Percentiles rank a stretch among this genome's conserved stretches.
Evolutionary conservation across 1,284 basidiomycete species (phyloP).

Genomic region (Ustilago cynodontis): DNA sequence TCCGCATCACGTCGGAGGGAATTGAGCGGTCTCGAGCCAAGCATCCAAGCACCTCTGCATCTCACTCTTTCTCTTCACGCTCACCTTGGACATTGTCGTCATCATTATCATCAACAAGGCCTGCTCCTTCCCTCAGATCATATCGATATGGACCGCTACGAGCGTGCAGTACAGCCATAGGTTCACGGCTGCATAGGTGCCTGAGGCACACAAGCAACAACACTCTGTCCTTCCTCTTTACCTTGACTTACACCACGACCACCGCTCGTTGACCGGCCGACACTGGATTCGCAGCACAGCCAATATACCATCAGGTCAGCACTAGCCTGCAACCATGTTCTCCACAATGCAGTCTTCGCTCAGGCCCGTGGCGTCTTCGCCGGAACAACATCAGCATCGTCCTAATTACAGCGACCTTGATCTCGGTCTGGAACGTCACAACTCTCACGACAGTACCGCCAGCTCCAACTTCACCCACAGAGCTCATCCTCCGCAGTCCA

Average conservation of each 20-base stretch:
- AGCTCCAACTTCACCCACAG: slow-evolving; percentile 47
- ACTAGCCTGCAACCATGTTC: slow-evolving; percentile 7
- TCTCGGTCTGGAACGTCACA: slow-evolving; percentile 25
- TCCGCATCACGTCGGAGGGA: not conserved
- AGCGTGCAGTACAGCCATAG: slow-evolving; percentile 15
- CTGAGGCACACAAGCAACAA: slow-evolving; percentile 7
- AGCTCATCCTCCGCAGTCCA: slow-evolving; percentile 14
- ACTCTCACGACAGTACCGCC: slow-evolving; percentile 43
- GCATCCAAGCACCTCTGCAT: too few species aligned
- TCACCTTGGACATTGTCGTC: not conserved
- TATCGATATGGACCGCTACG: slow-evolving; percentile 11
- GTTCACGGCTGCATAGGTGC: slow-evolving; percentile 11
- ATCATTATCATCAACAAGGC: not conserved
- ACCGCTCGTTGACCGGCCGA: not conserved
- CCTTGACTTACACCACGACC: not conserved
- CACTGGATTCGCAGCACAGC: not conserved
- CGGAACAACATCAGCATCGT: slow-evolving; percentile 25
- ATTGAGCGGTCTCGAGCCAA: too few species aligned
- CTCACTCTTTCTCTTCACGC: not conserved
- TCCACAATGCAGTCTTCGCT: slow-evolving; percentile 26
- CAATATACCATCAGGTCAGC: not conserved
- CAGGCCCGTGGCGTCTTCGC: slow-evolving; percentile 17
- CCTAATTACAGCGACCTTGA: slow-evolving; percentile 13
- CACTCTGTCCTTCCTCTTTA: not conserved
- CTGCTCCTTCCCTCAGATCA: not conserved